Evolutionary conservation across 495 filamentous ascomycete genomes (phyloP).

Genomic region (Xylaria scruposa): DNA sequence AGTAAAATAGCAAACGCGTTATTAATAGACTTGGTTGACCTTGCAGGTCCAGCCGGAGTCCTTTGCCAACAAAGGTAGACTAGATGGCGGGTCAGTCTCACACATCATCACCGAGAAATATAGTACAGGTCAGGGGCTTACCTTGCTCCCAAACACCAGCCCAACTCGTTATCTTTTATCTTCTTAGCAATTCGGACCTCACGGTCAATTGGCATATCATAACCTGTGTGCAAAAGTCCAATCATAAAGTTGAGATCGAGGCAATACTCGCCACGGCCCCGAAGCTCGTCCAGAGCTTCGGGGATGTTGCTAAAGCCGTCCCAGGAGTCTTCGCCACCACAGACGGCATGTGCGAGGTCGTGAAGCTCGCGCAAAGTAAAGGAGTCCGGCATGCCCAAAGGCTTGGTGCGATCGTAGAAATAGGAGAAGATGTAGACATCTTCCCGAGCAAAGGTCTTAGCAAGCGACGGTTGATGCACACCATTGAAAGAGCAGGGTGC

Average conservation of each 20-base stretch:
- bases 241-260: conserved; percentile 96
- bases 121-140: conserved; percentile 48
- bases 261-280: conserved; percentile 84
- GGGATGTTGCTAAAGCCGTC: conserved; percentile 75
- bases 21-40: conserved; percentile 51
- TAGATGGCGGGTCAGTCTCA: conserved; percentile 48
- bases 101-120: background rate
- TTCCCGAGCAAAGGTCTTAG: conserved; percentile 89
- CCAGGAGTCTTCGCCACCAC: conserved; percentile 79
- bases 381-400: conserved; percentile 92
- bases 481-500: conserved; percentile 97
- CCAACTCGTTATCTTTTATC: conserved; percentile 94
- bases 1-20: background rate
- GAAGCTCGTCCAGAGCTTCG: conserved; percentile 75
- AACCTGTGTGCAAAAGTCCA: conserved; percentile 89
- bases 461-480: conserved; percentile 89
- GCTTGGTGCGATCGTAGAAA: conserved; percentile 92
- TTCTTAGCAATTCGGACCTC: conserved; percentile 99
- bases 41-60: conserved; percentile 59
- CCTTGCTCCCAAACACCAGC: conserved; percentile 98
- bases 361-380: conserved; percentile 89
- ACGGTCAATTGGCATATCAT: conserved; percentile 95
- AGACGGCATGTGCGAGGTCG: conserved; percentile 83
- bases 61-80: conserved; percentile 53
- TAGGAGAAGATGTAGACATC: conserved; percentile 97